A percentile compares a stretch with the other conserved stretches of the same genome.
These are phyloP conservation scores for Bacidia gigantensis DNA, from an alignment of 495 filamentous ascomycete species.

Conservation along the genomic window DNA sequence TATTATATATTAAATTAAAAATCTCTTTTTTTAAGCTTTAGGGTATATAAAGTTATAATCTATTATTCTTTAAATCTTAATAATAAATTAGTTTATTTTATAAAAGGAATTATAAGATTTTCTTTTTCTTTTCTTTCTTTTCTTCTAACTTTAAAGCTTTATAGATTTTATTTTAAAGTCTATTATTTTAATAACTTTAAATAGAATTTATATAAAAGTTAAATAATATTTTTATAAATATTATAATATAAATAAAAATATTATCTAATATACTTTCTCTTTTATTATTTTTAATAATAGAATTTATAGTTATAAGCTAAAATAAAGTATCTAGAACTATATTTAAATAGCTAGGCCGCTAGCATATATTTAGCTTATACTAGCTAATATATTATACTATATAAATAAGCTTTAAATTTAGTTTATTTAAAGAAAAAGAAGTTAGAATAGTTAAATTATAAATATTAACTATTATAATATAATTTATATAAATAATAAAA, in stretches of 20 bases:
- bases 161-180: neutral
- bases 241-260: neutral
- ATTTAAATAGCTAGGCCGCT: neutral
- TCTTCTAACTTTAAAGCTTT: neutral
- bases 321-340: neutral
- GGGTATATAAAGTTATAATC: neutral
- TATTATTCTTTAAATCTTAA: neutral
- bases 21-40: neutral
- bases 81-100: constrained; percentile 1
- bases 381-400: neutral
- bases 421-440: neutral
- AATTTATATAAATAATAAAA: neutral
- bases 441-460: constrained; percentile 13
- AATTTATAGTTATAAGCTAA: neutral
- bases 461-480: neutral
- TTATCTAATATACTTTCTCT: neutral
- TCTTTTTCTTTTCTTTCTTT: neutral
- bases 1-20: constrained; percentile 2
- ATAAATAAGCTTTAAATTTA: neutral
- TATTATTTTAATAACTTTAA: neutral
- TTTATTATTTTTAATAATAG: neutral
- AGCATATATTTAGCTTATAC: neutral
- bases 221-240: neutral
- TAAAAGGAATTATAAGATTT: neutral
- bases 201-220: neutral